Evolutionary conservation across 805 yeast genomes (phyloP), one percentile per base, ranked within the genome.

Genomic region (Debaryomyces castellii): DNA sequence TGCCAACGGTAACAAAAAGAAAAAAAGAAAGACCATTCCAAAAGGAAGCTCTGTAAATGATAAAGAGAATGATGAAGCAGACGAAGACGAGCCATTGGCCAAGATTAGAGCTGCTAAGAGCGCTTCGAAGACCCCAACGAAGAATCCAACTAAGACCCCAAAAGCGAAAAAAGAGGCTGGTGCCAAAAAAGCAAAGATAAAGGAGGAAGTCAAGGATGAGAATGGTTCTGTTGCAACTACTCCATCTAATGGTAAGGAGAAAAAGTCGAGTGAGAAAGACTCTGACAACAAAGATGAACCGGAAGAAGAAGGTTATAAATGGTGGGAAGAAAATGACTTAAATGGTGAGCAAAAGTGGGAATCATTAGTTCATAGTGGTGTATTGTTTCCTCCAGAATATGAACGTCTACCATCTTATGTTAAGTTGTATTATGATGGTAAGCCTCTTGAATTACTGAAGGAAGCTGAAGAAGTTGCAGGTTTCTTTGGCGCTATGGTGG

Each of bases 381-480:
- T 92, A 10, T 68, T 91, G 25, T 92, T 92, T 58, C 97, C 99
- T 2, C 97, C 98, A 0, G 85, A 81, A 2, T 92, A 92, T 63
- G 91, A 85, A 59, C 90, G 94, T 3, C 68, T 92, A 37, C 98
- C 98, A 0, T 69, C 79, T 4, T 77, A 80, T 56, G 87, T 91
- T 33, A 88, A 86, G 59, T 55, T 92, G 43, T 76, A 80, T 47
- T 91, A 92, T 58, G 85, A 86, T 53, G 89, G 88, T 0, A 75
- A 79, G 52, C 87, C 94, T 0, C 91, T 91, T 0, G 72, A 71
- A 23, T 72, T 92, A 47, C 92, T 96, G 1, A 67, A 71, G 1
- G 87, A 76, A 45, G 97, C 97, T 2, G 99, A 92, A 66, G 98
- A 92, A 64, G 97, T 92, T 28, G 98, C 97, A 0, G 97, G 97